Evolutionary conservation across 2,329 filamentous ascomycete genomes (phyloP), one percentile per base, ranked within the genome.

Genomic region (Stenocarpella maydis): DNA sequence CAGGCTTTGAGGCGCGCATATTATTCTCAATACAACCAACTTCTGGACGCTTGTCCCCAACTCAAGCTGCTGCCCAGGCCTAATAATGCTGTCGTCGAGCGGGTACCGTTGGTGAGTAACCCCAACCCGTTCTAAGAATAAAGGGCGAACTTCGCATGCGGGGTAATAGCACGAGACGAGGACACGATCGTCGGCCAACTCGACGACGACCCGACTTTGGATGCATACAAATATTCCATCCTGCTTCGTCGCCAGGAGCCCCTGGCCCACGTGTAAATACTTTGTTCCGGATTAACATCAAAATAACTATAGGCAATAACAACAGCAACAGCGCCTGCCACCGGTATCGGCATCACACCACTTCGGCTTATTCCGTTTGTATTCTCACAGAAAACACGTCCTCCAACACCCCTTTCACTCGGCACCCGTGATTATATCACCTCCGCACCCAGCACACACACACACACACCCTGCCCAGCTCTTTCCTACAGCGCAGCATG

Each of bases 331-430:
- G 43, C n/a, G 19, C 14, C 12, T 37, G 19, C 4, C 41, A 49
- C 58, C 58, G 58, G 58, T 63, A 63, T 63, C 58, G 58, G 58
- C 58, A 49, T 63, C 58, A 63, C 58, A 49, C 58, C 58, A 61
- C 28, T 8, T 34, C 43, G 37, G 34, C 9, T 14, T 24, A 2
- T 24, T 2, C 31, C 37, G 6, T 43, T 26, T 9, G 28, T 63
- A 19, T 31, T 31, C 26, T 49, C 43, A 24, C 28, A 24, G 28
- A 3, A 24, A 49, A 21, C 12, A 8, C 43, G 19, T 41, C 3
- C 28, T 47, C 14, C 15, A 49, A 49, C 28, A 37, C 49, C n/a
- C 5, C 50, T n/a, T 8, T 15, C 43, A 37, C 28, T 31, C 26
- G 6, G 26, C 43, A 63, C 8, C 8, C 2, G 14, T 5, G 12